Evolutionary conservation across 2,329 filamentous ascomycete species (phyloP).

Genomic region (Harringtonia aguacate): DNA sequence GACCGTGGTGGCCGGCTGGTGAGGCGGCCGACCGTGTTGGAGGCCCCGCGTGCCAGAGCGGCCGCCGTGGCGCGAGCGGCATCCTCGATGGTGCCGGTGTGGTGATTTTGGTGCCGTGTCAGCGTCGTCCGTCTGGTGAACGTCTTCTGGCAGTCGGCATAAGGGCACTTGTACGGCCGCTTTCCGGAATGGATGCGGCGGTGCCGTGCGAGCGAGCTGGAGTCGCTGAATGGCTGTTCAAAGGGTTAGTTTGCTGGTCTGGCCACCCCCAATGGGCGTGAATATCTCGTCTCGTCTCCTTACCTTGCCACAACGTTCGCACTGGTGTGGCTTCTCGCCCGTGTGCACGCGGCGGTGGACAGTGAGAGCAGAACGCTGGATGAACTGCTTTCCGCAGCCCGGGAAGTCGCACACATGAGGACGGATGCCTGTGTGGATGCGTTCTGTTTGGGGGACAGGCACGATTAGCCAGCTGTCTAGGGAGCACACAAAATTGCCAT

Average conservation of each 20-base stretch:
- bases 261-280: no score
- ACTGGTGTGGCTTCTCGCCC: constrained; percentile 97
- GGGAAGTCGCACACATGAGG: constrained; percentile 89
- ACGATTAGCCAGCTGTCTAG: no score
- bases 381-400: constrained; percentile 90
- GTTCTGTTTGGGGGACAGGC: no score
- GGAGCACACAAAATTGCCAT: no score
- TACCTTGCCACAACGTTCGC: constrained; percentile 93
- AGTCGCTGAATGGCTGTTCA: constrained; percentile 82
- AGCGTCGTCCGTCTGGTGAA: constrained; percentile 93
- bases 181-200: constrained; percentile 92
- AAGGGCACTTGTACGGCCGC: constrained; percentile 93
- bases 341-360: constrained; percentile 95
- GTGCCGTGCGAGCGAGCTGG: constrained; percentile 85
- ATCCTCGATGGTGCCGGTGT: constrained; percentile 91
- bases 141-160: constrained; percentile 95
- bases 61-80: constrained; percentile 82
- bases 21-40: constrained; percentile 21
- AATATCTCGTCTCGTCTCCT: no score
- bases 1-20: constrained; percentile 45
- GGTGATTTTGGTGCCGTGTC: constrained; percentile 91
- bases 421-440: constrained; percentile 84
- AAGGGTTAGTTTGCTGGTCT: not conserved
- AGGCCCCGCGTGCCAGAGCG: constrained; percentile 52
- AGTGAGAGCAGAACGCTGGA: constrained; percentile 89